Evolutionary conservation across 805 yeast genomes (phyloP).

Genomic region (Myxozyma neotropica): DNA sequence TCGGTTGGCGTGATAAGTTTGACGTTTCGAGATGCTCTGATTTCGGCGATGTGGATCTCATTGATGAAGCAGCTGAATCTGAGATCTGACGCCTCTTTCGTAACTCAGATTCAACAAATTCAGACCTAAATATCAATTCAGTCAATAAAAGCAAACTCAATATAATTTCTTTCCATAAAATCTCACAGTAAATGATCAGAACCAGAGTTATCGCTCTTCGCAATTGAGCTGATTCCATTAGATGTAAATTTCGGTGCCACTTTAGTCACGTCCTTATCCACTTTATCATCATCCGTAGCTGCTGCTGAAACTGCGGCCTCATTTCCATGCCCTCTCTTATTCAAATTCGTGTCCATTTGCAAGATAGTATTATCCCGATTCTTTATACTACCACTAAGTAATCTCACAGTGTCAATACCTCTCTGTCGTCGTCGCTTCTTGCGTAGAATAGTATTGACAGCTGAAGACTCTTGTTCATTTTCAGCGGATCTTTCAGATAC

Average conservation of each 20-base stretch:
- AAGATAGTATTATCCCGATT: not conserved
- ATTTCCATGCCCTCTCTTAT: not conserved
- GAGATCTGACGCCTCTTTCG: not conserved
- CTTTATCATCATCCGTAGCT: not conserved
- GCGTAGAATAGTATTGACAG: too few relatives aligned
- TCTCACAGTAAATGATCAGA: slow-evolving; percentile 1
- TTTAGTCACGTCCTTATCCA: not conserved
- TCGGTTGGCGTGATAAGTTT: not conserved
- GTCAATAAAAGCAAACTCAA: not conserved
- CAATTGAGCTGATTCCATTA: too few relatives aligned
- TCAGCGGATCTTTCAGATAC: too few relatives aligned
- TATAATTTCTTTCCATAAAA: not conserved
- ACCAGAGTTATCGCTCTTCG: too few relatives aligned
- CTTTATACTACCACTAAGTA: not conserved
- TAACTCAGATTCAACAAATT: slow-evolving; percentile 10
- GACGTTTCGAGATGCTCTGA: not conserved
- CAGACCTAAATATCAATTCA: not conserved
- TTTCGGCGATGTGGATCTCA: not conserved
- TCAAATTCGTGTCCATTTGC: not conserved
- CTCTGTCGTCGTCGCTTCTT: not conserved
- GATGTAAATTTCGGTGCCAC: not conserved
- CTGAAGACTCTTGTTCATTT: too few relatives aligned
- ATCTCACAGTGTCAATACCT: not conserved
- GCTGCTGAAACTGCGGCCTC: not conserved
- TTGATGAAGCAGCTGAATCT: not conserved